Conservation (phyloP, 2,329 filamentous ascomycete species). For the Penicillium glabrum region DNA sequence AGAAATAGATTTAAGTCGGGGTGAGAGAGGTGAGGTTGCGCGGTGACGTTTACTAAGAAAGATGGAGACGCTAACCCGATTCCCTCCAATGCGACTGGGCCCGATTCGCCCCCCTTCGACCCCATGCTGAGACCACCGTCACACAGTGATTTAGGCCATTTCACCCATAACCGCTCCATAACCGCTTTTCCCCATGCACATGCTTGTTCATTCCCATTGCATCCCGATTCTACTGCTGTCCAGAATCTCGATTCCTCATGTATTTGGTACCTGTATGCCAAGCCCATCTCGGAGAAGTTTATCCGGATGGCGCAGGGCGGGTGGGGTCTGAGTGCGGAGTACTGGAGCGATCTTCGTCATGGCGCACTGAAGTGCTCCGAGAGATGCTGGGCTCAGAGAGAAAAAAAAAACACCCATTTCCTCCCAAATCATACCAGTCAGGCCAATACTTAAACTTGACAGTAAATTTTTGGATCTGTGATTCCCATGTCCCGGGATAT, state of each 20-base stretch:
- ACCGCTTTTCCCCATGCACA: neutral
- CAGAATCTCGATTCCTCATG: neutral
- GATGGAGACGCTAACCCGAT: slow-evolving; percentile 26
- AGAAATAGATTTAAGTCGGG: slow-evolving; percentile 15
- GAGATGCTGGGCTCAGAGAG: neutral
- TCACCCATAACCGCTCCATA: neutral
- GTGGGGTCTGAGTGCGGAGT: slow-evolving; percentile 17
- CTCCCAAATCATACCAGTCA: neutral
- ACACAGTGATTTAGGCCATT: slow-evolving; percentile 4
- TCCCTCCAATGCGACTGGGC: slow-evolving; percentile 12
- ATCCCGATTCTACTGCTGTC: neutral
- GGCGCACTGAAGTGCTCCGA: slow-evolving; percentile 8
- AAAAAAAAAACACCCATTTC: neutral
- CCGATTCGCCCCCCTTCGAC: slow-evolving; percentile 20
- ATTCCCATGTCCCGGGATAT: neutral
- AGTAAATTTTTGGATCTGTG: neutral
- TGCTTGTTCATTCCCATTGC: neutral
- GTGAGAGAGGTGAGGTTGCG: slow-evolving; percentile 31
- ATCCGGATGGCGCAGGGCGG: slow-evolving; percentile 12
- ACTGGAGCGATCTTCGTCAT: slow-evolving; percentile 11
- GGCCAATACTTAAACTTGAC: neutral
- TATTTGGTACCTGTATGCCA: neutral
- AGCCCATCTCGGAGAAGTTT: slow-evolving; percentile 2
- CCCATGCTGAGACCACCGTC: slow-evolving; percentile 5
- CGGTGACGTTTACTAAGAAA: slow-evolving; percentile 35